phyloP scores from a whole-genome alignment of 768 basidiomycete species.

The Mycena chlorophos region DNA sequence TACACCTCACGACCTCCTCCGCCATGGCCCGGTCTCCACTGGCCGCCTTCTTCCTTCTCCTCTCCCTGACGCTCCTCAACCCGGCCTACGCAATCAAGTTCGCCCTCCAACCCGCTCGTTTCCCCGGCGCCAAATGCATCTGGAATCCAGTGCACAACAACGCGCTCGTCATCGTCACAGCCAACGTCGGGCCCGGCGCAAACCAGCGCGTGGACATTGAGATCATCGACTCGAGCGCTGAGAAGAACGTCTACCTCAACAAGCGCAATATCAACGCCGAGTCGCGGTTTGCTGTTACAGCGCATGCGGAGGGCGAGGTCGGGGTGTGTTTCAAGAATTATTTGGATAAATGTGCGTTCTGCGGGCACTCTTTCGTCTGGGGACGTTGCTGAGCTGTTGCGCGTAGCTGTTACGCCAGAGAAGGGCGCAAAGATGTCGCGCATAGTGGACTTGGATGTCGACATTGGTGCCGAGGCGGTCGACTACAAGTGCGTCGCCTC shows the following conservation, averaged over 20 bases:
- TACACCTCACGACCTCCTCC: not conserved
- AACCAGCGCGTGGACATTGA: constrained; percentile 91
- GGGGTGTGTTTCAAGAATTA: constrained; percentile 93
- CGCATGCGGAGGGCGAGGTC: constrained; percentile 90
- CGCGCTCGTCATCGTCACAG: constrained; percentile 92
- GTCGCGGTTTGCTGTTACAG: constrained; percentile 90
- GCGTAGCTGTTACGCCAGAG: constrained; percentile 47
- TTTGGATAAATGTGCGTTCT: constrained; percentile 64
- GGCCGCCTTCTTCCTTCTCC: constrained; percentile 26
- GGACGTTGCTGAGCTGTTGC: not conserved
- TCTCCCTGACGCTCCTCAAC: constrained; percentile 29
- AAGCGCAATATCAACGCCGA: constrained; percentile 89
- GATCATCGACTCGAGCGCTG: constrained; percentile 84
- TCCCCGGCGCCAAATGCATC: constrained; percentile 82
- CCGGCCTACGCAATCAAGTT: constrained; percentile 78
- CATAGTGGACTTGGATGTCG: constrained; percentile 89
- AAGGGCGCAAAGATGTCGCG: constrained; percentile 55
- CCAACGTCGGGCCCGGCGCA: constrained; percentile 77
- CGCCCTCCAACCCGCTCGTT: constrained; percentile 64
- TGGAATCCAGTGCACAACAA: constrained; percentile 92
- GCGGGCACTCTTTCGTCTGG: not conserved
- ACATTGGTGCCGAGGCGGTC: constrained; percentile 97
- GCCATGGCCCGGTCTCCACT: constrained; percentile 10
- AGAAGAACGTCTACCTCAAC: constrained; percentile 86
- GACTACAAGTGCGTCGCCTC: constrained; percentile 88